Percentiles rank a stretch among this genome's conserved stretches.
Conservation (phyloP, 2,329 filamentous ascomycete species). For the Fusarium robinianum region DNA sequence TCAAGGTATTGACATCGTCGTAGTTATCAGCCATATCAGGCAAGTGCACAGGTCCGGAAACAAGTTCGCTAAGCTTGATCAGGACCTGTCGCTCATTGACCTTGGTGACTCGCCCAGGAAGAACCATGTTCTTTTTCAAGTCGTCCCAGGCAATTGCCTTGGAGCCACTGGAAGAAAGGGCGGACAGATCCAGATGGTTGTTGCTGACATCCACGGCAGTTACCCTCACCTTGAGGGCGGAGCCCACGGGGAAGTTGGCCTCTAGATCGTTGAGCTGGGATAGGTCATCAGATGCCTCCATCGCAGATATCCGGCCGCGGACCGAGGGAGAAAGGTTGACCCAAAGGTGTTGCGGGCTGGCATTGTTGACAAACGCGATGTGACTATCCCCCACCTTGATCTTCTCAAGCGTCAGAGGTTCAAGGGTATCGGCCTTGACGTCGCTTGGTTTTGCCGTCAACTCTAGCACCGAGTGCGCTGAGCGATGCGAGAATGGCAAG, state of each 20-base stretch:
- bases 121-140: slow-evolving; percentile 76
- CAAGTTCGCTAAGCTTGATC: slow-evolving; percentile 78
- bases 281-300: slow-evolving; percentile 87
- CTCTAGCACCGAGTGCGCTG: slow-evolving; percentile 82
- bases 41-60: slow-evolving; percentile 80
- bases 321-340: slow-evolving; percentile 88
- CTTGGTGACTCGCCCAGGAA: slow-evolving; percentile 84
- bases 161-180: slow-evolving; percentile 60
- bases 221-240: slow-evolving; percentile 80
- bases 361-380: slow-evolving; percentile 90
- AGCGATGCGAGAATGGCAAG: slow-evolving; percentile 85
- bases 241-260: slow-evolving; percentile 86
- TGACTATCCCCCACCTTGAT: slow-evolving; percentile 73
- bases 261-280: slow-evolving; percentile 76
- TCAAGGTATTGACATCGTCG: slow-evolving; percentile 73
- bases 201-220: slow-evolving; percentile 72
- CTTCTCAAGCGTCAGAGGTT: slow-evolving; percentile 70
- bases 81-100: slow-evolving; percentile 81
- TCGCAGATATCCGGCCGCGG: slow-evolving; percentile 77
- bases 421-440: slow-evolving; percentile 50
- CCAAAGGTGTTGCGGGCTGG: slow-evolving; percentile 80
- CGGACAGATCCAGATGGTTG: slow-evolving; percentile 82
- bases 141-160: slow-evolving; percentile 67
- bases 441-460: slow-evolving; percentile 79
- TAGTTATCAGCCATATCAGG: slow-evolving; percentile 88